Evolutionary conservation across 106 monocot species (phyloP).

Genomic region (Triglochin maritima): DNA sequence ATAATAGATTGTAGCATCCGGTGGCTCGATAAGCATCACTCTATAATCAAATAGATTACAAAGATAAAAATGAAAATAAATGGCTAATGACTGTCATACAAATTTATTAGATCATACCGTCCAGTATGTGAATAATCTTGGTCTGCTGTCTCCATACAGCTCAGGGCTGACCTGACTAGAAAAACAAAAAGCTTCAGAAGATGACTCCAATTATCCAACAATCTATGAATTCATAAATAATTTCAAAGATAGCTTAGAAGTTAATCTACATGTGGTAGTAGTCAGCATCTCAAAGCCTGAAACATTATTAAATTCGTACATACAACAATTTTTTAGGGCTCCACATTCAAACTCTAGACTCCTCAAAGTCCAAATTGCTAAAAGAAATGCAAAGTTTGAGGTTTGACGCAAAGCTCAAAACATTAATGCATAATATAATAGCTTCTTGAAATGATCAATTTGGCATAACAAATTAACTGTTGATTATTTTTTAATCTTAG

Average conservation of each 20-base stretch:
- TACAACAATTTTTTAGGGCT: too few relatives aligned
- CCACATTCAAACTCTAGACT: too few relatives aligned
- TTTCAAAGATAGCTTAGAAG: too few relatives aligned
- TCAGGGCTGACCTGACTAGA: slow-evolving; percentile 99
- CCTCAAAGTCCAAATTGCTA: too few relatives aligned
- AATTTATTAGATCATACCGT: slow-evolving; percentile 30
- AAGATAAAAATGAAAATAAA: background rate
- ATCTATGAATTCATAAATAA: too few relatives aligned
- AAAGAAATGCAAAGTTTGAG: too few relatives aligned
- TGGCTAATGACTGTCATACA: background rate
- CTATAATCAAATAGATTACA: slow-evolving; percentile 13
- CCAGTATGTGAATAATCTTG: slow-evolving; percentile 98
- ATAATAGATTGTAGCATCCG: slow-evolving; percentile 77
- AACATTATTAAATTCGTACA: too few relatives aligned
- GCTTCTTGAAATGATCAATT: background rate
- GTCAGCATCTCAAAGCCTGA: too few relatives aligned
- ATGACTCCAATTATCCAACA: background rate
- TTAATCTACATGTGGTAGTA: too few relatives aligned
- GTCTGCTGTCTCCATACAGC: slow-evolving; percentile 98
- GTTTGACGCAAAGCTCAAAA: too few relatives aligned
- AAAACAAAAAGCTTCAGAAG: slow-evolving; percentile 66
- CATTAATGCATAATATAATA: background rate
- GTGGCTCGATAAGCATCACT: slow-evolving; percentile 63
- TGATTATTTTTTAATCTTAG: background rate
- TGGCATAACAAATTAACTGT: too few relatives aligned